A percentile compares a stretch with the other conserved stretches of the same genome.
phyloP scores from a whole-genome alignment of 176 grass and related monocot genomes.

The Triticum urartu region DNA sequence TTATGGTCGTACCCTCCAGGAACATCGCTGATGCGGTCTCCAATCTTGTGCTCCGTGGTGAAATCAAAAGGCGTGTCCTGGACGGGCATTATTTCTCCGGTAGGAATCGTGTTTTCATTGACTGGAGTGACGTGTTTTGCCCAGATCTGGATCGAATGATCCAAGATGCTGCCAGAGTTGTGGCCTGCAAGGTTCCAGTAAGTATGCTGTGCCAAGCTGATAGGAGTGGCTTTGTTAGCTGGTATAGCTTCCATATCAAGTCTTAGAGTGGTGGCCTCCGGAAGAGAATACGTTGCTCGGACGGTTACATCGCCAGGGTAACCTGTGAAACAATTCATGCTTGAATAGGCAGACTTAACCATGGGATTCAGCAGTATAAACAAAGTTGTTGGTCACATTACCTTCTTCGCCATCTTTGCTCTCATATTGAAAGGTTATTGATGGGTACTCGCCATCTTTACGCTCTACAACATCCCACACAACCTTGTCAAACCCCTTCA shows the following conservation, averaged over 20 bases:
- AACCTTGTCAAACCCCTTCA: slow-evolving; percentile 87
- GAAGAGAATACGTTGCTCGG: slow-evolving; percentile 64
- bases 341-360: background rate
- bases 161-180: slow-evolving; percentile 57
- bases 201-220: slow-evolving; percentile 81
- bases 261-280: slow-evolving; percentile 51
- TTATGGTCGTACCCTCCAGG: slow-evolving; percentile 66
- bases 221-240: slow-evolving; percentile 64
- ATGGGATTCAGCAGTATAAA: background rate
- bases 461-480: slow-evolving; percentile 66
- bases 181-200: slow-evolving; percentile 99
- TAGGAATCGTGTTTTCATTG: slow-evolving; percentile 65
- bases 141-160: slow-evolving; percentile 70
- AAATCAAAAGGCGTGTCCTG: slow-evolving; percentile 74
- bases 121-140: slow-evolving; percentile 69
- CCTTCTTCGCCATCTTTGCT: slow-evolving; percentile 92
- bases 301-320: slow-evolving; percentile 74
- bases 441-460: slow-evolving; percentile 62
- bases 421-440: slow-evolving; percentile 73
- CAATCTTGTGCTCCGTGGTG: slow-evolving; percentile 51
- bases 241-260: slow-evolving; percentile 82
- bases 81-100: slow-evolving; percentile 62
- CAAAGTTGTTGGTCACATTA: slow-evolving; percentile 25
- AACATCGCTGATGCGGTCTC: slow-evolving; percentile 48
- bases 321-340: slow-evolving; percentile 37